A percentile compares a stretch with the other conserved stretches of the same genome.
These are phyloP conservation scores for Rutstroemia sp. DNA, from an alignment of 2,329 filamentous ascomycete genomes.

Conservation along the genomic window DNA sequence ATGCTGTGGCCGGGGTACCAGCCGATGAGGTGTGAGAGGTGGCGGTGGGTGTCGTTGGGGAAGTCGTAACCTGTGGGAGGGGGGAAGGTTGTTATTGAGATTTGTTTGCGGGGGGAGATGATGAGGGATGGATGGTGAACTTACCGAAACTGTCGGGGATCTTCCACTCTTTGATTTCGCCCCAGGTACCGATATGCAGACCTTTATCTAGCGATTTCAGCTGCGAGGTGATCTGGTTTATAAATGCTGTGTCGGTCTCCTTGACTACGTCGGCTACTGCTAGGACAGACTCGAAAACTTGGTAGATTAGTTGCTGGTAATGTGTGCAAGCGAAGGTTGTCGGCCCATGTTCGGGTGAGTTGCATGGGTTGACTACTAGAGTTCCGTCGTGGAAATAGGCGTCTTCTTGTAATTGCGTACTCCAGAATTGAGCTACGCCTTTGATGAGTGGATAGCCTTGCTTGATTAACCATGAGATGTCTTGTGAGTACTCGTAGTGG, in stretches of 20 bases:
- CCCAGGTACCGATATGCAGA: constrained; percentile 38
- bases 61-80: constrained; percentile 29
- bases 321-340: constrained; percentile 48
- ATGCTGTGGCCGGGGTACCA: constrained; percentile 49
- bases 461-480: constrained; percentile 38
- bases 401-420: constrained; percentile 45
- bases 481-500: constrained; percentile 45
- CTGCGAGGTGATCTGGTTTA: constrained; percentile 33
- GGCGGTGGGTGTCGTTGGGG: constrained; percentile 38
- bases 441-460: constrained; percentile 47
- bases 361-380: constrained; percentile 50
- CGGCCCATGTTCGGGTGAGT: constrained; percentile 49
- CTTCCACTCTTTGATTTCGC: constrained; percentile 45
- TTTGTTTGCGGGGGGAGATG: constrained; percentile 31
- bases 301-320: constrained; percentile 44
- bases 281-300: constrained; percentile 20
- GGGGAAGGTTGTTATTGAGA: constrained; percentile 40
- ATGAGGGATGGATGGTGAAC: constrained; percentile 38
- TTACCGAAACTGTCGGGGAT: constrained; percentile 23
- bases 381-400: constrained; percentile 41
- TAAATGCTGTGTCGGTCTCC: constrained; percentile 28
- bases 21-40: constrained; percentile 48
- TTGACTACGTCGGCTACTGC: not conserved
- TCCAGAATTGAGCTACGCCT: constrained; percentile 47
- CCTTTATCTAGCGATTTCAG: constrained; percentile 43